Percentiles rank a stretch among this genome's conserved stretches.
Conservation (phyloP, 2,329 filamentous ascomycete species). For the Penicillium occitanis region DNA sequence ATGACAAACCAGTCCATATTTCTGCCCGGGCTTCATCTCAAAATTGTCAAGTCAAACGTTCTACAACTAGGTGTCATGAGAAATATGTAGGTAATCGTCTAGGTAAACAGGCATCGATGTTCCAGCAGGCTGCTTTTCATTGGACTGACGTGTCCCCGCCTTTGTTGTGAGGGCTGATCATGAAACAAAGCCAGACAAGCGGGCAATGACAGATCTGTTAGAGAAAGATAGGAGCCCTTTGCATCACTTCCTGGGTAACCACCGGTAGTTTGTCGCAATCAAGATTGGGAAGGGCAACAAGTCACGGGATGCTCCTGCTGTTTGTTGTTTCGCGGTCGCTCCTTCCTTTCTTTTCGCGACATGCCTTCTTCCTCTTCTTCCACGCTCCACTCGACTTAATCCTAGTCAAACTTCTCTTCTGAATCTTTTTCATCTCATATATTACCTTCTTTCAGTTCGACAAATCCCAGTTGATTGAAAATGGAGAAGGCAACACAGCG, state of each 20-base stretch:
- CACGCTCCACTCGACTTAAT: background rate
- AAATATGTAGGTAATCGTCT: background rate
- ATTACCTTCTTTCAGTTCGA: background rate
- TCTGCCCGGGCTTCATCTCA: background rate
- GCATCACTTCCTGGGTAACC: no score
- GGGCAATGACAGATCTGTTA: background rate
- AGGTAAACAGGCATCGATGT: background rate
- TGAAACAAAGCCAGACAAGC: conserved; percentile 2
- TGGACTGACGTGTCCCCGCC: background rate
- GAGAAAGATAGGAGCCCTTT: no score
- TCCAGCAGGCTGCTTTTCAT: background rate
- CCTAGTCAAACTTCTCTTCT: background rate
- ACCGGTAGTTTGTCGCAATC: no score
- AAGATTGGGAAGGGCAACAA: background rate
- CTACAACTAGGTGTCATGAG: background rate
- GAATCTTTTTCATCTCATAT: background rate
- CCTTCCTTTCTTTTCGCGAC: background rate
- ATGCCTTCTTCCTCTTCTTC: background rate
- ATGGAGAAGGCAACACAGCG: conserved; percentile 23
- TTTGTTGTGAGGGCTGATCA: conserved; percentile 1
- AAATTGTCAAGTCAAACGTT: background rate
- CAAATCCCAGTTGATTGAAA: background rate
- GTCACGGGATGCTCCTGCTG: background rate
- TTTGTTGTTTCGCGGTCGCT: background rate
- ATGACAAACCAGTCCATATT: background rate